These are phyloP conservation scores for Mytilinidion resinicola DNA, from an alignment of 495 filamentous ascomycete species.

Conservation along the genomic window DNA sequence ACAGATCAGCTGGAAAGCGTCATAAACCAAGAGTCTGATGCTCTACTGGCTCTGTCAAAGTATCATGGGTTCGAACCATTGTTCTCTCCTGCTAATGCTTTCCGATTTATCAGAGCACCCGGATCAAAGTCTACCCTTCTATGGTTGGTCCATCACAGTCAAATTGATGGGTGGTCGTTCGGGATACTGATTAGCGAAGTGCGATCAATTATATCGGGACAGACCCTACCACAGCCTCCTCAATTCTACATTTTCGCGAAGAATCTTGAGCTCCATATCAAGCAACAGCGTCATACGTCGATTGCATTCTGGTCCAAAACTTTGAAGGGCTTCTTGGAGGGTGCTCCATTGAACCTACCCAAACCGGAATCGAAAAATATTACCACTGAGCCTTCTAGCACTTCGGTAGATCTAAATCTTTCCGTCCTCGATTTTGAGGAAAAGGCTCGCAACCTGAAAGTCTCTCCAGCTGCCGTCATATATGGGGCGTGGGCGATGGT, in stretches of 20 bases:
- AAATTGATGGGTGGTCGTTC: slow-evolving; percentile 16
- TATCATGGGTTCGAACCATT: neutral
- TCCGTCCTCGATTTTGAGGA: neutral
- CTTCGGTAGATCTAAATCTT: neutral
- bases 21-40: neutral
- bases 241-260: neutral
- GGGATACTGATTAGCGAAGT: slow-evolving; percentile 12
- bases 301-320: neutral
- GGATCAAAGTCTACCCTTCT: neutral
- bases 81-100: slow-evolving; percentile 2
- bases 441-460: neutral
- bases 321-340: neutral
- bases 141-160: slow-evolving; percentile 16
- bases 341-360: neutral
- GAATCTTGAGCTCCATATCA: neutral
- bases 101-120: neutral
- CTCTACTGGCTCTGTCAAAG: neutral
- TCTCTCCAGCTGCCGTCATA: slow-evolving; percentile 2
- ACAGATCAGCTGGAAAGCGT: neutral
- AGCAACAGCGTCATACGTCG: neutral
- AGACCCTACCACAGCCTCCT: neutral
- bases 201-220: neutral
- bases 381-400: neutral
- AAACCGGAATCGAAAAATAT: neutral
- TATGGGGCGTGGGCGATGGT: slow-evolving; percentile 32